Evolutionary conservation across 2,329 filamentous ascomycete species (phyloP), one percentile per base, ranked within the genome.

Genomic region (Xylaria polymorpha): DNA sequence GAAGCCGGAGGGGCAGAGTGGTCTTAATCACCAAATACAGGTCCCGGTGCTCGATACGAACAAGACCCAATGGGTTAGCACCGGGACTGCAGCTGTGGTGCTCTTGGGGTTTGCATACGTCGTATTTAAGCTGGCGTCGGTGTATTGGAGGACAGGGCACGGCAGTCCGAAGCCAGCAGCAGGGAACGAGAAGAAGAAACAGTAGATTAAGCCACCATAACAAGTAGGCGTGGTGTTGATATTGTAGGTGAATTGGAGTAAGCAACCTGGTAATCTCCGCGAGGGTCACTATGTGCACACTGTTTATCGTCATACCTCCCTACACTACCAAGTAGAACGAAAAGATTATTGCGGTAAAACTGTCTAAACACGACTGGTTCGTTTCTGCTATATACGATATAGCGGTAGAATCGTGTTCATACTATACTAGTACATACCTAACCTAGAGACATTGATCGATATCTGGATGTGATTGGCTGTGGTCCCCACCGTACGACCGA

Each of bases 41-140:
- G 90, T 93, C 4, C 92, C 92, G 0, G 91, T 94, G 4, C 80
- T 94, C 68, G 85, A 88, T 71, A 77, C 88, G 48, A 81, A 83
- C 35, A 82, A 83, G 20, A 81, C 83, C 2, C 77, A 78, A 18
- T 86, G 84, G 77, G 80, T 88, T 55, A 83, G 83, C 39, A 73
- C 78, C 25, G 88, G 89, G 3, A 94, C 92, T 0, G 83, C 88
- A 3, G 81, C 79, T 1, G 87, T 84, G 1, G 87, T 94, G 14
- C 70, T 85, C 1, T 73, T 90, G 46, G 92, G 92, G 0, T 92
- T 93, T 77, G 76, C 84, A n/a, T 94, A 91, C 90, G 84, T 94
- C 20, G 74, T 90, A 18, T 90, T 86, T 85, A 90, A 87, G 76
- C 79, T 92, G 50, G 76, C 79, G 18, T 76, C 73, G 6, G 81